phyloP scores from a whole-genome alignment of 495 filamentous ascomycete genomes.

The Lepraria neglecta region DNA sequence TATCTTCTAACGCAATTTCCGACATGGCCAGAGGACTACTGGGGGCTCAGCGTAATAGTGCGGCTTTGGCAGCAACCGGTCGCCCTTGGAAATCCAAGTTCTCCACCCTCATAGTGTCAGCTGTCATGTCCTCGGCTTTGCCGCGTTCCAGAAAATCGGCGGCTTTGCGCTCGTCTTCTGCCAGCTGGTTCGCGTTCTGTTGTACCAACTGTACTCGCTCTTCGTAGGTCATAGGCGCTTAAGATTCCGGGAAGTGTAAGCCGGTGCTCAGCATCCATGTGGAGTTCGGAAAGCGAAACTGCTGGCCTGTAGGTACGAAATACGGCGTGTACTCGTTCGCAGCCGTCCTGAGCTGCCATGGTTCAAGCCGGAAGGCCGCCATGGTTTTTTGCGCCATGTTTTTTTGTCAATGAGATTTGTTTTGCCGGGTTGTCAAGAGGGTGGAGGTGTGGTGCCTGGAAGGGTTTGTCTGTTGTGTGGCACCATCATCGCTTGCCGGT shows the following conservation, averaged over 20 bases:
- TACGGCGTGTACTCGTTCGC: slow-evolving; percentile 3
- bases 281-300: not conserved
- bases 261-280: not conserved
- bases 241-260: not conserved
- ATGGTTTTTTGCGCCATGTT: no score
- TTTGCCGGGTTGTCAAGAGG: not conserved
- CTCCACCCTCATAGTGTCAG: no score
- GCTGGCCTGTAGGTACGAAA: not conserved
- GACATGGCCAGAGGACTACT: not conserved
- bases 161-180: no score
- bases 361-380: not conserved
- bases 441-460: not conserved
- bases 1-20: not conserved
- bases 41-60: not conserved
- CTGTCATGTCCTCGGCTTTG: no score
- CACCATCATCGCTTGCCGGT: not conserved
- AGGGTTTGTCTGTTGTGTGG: not conserved
- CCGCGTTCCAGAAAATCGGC: no score
- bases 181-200: no score
- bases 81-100: no score
- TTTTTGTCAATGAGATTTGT: not conserved
- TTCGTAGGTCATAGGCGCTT: no score
- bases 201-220: no score
- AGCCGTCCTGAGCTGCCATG: not conserved
- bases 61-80: not conserved